Evolutionary conservation across 2,329 filamentous ascomycete species (phyloP).

Genomic region (Scedosporium boydii): DNA sequence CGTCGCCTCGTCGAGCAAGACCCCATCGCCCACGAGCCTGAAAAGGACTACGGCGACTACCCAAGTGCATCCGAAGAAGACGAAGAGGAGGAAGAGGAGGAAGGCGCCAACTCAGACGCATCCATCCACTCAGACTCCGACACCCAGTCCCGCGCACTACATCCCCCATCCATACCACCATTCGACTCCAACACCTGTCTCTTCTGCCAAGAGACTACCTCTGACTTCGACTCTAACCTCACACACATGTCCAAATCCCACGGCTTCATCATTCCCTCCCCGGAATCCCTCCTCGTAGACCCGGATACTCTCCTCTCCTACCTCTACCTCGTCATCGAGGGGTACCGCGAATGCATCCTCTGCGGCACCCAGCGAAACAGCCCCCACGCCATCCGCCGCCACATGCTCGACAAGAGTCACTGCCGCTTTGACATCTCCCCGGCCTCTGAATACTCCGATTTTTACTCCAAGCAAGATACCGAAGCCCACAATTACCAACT

Average conservation of each 20-base stretch:
- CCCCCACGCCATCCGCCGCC: slow-evolving; percentile 36
- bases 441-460: slow-evolving; percentile 28
- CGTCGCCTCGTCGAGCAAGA: background rate
- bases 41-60: background rate
- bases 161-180: background rate
- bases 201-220: slow-evolving; percentile 26
- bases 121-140: background rate
- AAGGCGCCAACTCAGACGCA: background rate
- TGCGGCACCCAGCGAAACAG: slow-evolving; percentile 35
- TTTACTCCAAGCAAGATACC: slow-evolving; percentile 24
- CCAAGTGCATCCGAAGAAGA: too few species aligned
- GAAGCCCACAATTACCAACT: background rate
- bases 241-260: slow-evolving; percentile 40
- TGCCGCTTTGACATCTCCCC: slow-evolving; percentile 30
- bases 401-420: slow-evolving; percentile 40
- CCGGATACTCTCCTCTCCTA: slow-evolving; percentile 36
- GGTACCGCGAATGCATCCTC: slow-evolving; percentile 39
- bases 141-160: background rate
- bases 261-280: slow-evolving; percentile 32
- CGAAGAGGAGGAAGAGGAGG: background rate
- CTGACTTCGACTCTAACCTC: slow-evolving; percentile 26
- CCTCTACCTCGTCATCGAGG: slow-evolving; percentile 37
- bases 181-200: slow-evolving; percentile 27
- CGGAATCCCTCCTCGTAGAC: slow-evolving; percentile 31
- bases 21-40: background rate